Percentiles rank a stretch among this genome's conserved stretches.
Conservation (phyloP, 2,329 filamentous ascomycete species). For the Penicillium sp. region DNA sequence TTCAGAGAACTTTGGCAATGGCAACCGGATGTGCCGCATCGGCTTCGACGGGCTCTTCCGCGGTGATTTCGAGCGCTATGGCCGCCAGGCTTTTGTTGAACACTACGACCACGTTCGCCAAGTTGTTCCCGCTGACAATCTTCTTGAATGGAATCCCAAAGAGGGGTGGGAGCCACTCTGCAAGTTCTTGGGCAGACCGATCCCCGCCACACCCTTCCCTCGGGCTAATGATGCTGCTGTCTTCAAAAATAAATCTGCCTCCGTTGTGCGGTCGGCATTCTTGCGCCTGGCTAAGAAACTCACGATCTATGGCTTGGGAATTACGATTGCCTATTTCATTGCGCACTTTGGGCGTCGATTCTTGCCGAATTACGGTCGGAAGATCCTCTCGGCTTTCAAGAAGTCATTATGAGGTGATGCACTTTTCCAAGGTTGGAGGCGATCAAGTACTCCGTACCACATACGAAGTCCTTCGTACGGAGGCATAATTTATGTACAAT, state of each 20-base stretch:
- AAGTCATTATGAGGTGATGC: not conserved
- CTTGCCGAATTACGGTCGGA: not conserved
- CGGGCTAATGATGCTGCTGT: conserved; percentile 30
- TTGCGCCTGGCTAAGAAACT: not conserved
- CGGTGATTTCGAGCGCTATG: conserved; percentile 19
- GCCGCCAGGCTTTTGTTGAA: conserved; percentile 13
- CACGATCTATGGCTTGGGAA: not conserved
- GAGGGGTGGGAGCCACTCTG: conserved; percentile 51
- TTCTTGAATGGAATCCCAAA: conserved; percentile 32
- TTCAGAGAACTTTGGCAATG: conserved; percentile 18
- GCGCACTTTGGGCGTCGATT: not conserved
- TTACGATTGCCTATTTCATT: not conserved
- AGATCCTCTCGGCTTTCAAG: not conserved
- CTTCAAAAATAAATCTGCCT: conserved; percentile 10
- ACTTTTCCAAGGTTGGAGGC: not conserved
- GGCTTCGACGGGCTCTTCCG: conserved; percentile 8
- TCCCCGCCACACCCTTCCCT: conserved; percentile 37
- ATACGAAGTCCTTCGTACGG: not conserved
- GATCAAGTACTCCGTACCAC: too few relatives aligned
- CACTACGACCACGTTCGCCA: conserved; percentile 23
- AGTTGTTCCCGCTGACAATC: conserved; percentile 20
- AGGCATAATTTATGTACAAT: not conserved
- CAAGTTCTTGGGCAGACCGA: conserved; percentile 39
- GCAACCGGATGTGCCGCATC: conserved; percentile 16
- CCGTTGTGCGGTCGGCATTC: conserved; percentile 2